Percentiles rank a stretch among this genome's conserved stretches.
These are phyloP conservation scores for Parietaria judaica DNA, from an alignment of 306 rosid genomes.

Conservation along the genomic window DNA sequence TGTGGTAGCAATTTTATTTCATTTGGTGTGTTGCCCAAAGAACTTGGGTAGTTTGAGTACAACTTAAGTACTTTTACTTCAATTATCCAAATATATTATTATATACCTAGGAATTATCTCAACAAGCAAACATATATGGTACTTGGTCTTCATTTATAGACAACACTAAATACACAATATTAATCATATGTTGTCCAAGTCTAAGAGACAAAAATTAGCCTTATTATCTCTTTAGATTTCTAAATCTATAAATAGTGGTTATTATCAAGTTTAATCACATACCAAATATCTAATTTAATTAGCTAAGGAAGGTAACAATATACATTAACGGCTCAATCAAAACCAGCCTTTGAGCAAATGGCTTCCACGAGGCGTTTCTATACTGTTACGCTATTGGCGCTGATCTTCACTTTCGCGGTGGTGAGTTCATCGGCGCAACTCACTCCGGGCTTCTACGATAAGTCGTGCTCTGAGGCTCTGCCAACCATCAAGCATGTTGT, in stretches of 20 bases:
- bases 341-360: background rate
- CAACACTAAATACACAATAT: background rate
- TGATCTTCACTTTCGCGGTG: background rate
- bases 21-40: too few relatives aligned
- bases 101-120: too few relatives aligned
- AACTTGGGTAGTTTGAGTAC: too few relatives aligned
- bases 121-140: background rate
- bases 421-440: background rate
- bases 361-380: background rate
- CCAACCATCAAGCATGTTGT: background rate
- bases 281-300: background rate
- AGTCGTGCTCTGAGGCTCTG: slow-evolving; percentile 4
- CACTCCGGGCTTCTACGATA: slow-evolving; percentile 1
- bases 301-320: background rate
- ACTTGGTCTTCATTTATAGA: background rate
- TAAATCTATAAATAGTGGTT: background rate
- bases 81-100: too few relatives aligned
- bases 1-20: too few relatives aligned
- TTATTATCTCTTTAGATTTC: background rate
- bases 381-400: background rate
- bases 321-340: background rate
- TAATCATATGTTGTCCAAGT: slow-evolving; percentile 2
- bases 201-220: background rate
- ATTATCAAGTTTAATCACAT: background rate
- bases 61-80: too few relatives aligned